Evolutionary conservation across 2,329 filamentous ascomycete species (phyloP).

Genomic region (Penicillium sp.): DNA sequence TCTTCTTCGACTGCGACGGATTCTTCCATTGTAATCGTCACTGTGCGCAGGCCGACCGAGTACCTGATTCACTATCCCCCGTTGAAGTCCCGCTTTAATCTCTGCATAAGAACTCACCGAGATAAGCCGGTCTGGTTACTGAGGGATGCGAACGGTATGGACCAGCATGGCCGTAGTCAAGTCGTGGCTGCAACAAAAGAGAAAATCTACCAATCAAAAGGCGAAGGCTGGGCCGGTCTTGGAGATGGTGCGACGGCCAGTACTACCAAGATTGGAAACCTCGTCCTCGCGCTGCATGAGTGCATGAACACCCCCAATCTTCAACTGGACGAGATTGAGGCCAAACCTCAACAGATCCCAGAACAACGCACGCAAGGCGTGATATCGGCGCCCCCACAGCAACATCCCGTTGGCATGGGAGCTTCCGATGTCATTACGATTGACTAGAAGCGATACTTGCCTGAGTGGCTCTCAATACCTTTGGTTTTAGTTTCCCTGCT

Average conservation of each 20-base stretch:
- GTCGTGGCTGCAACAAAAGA: slow-evolving; percentile 29
- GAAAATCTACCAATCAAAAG: slow-evolving; percentile 37
- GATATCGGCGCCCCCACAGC: slow-evolving; percentile 4
- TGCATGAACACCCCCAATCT: slow-evolving; percentile 26
- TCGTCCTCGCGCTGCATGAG: slow-evolving; percentile 35
- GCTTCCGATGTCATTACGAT: slow-evolving; percentile 40
- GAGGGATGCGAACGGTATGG: slow-evolving; percentile 27
- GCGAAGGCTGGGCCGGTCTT: slow-evolving; percentile 43
- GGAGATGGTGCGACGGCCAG: slow-evolving; percentile 40
- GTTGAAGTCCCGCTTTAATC: slow-evolving; percentile 34
- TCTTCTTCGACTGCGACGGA: slow-evolving; percentile 27
- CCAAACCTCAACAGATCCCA: slow-evolving; percentile 5
- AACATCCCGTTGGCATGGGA: slow-evolving; percentile 2
- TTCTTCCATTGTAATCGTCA: slow-evolving; percentile 33
- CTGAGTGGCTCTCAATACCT: background rate
- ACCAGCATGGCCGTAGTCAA: slow-evolving; percentile 18
- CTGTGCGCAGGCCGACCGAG: slow-evolving; percentile 36
- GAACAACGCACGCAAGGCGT: background rate
- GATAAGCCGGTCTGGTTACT: slow-evolving; percentile 38
- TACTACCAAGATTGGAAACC: slow-evolving; percentile 32
- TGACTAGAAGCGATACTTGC: slow-evolving; percentile 26
- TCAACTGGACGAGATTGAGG: slow-evolving; percentile 10
- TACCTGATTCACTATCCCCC: slow-evolving; percentile 40
- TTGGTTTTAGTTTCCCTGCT: background rate
- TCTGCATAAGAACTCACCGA: slow-evolving; percentile 30